Base-by-base conservation (phyloP, 208 protist species). In the Acanthamoeba divionensis region DNA sequence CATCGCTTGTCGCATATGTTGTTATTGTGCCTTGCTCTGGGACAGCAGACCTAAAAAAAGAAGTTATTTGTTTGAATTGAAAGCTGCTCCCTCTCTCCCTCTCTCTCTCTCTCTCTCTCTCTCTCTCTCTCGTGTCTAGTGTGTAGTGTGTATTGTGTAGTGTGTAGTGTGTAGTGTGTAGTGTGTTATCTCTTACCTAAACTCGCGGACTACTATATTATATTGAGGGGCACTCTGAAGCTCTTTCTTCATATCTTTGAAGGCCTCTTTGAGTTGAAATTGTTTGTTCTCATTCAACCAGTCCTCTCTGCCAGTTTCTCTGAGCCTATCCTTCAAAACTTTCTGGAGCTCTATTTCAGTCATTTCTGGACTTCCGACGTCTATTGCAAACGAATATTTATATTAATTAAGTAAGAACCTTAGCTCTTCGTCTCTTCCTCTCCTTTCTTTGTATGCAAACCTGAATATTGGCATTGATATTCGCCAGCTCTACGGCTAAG, bases 241-340 rank as follows among this genome's bases (percentile, higher is more conserved):
- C 21, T 77, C 66, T 21, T 48, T 44, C 66, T 77, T 77, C 66
- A 77, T 7, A 12, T 77, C 66, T 36, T n/a, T 10, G 33, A 77
- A 77, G 67, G 67, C 41, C 67, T 77, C 67, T 38, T 45, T 50
- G 24, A 77, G 54, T 47, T n/a, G n/a, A n/a, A n/a, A n/a, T n/a
- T n/a, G n/a, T n/a, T 77, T 77, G 29, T 38, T 21, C 41, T 77
- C 67, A 47, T 44, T n/a, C 67, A 38, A 77, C 36, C 44, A n/a
- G 62, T 18, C 10, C 26, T 55, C 29, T 13, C 47, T n/a, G 10
- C 21, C 41, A 7, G 67, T 47, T 13, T 77, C 67, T 47, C 54
- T 77, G 7, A 21, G 13, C 41, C 36, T 18, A 6, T 52, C 44
- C 67, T 77, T 77, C 1, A 77, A 47, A 24, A 77, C 26, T 21